Percentiles rank a stretch among this genome's conserved stretches.
Evolutionary conservation across 108 stramenopile species (phyloP).

Genomic region (Licmophora abbreviata): DNA sequence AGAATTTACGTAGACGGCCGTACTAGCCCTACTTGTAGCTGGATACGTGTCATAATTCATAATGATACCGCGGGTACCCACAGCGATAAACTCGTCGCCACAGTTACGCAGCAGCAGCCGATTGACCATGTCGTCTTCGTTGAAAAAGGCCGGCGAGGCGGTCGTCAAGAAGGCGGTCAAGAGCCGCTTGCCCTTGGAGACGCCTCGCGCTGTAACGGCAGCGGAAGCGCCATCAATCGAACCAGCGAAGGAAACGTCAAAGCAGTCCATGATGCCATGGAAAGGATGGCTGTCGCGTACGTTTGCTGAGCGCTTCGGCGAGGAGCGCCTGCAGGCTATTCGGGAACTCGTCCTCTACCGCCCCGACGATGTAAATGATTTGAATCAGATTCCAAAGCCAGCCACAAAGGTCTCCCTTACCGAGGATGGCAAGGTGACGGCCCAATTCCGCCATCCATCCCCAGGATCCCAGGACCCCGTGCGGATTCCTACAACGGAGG

Average conservation of each 20-base stretch:
- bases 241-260: conserved; percentile 35
- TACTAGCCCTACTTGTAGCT: too few relatives aligned
- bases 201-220: conserved; percentile 31
- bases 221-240: conserved; percentile 39
- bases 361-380: conserved; percentile 50
- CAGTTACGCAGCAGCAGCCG: too few relatives aligned
- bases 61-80: too few relatives aligned
- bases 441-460: conserved; percentile 64
- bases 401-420: conserved; percentile 37
- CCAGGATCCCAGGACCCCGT: conserved; percentile 76
- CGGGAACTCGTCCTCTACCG: conserved; percentile 47
- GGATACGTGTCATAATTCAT: too few relatives aligned
- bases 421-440: conserved; percentile 33
- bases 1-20: too few relatives aligned
- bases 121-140: conserved; percentile 12
- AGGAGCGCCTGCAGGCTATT: conserved; percentile 35
- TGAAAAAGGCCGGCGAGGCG: conserved; percentile 34
- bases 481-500: conserved; percentile 35
- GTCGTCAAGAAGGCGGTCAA: conserved; percentile 13
- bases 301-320: conserved; percentile 51
- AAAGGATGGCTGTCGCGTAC: conserved; percentile 68
- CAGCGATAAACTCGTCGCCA: too few relatives aligned
- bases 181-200: conserved; percentile 5
- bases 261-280: conserved; percentile 82
- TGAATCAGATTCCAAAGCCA: conserved; percentile 55